Evolutionary conservation across 495 filamentous ascomycete species (phyloP).

Genomic region (Aspergillus hancockii): DNA sequence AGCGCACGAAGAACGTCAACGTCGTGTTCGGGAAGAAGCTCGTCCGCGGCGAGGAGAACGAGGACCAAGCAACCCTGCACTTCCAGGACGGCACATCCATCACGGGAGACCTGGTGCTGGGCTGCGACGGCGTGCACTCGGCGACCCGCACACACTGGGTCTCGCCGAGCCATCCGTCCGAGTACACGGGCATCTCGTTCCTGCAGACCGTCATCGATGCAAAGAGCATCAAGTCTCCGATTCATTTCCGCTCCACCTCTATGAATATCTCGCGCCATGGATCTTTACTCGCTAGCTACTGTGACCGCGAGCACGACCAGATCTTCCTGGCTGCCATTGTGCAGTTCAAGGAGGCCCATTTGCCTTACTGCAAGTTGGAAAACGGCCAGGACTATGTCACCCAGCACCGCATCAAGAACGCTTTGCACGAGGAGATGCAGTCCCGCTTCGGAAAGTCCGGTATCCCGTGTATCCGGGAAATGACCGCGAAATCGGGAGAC

Average conservation of each 20-base stretch:
- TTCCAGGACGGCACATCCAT: slow-evolving; percentile 53
- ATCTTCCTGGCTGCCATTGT: slow-evolving; percentile 60
- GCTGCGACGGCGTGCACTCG: slow-evolving; percentile 67
- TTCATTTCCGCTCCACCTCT: slow-evolving; percentile 49
- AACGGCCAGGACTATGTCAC: slow-evolving; percentile 51
- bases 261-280: slow-evolving; percentile 56
- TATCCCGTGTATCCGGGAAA: slow-evolving; percentile 49
- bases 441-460: slow-evolving; percentile 45
- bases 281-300: slow-evolving; percentile 53
- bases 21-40: slow-evolving; percentile 45
- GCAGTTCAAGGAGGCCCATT: slow-evolving; percentile 44
- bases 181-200: slow-evolving; percentile 58
- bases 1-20: slow-evolving; percentile 38
- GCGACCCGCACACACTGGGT: slow-evolving; percentile 53
- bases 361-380: slow-evolving; percentile 31
- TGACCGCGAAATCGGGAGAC: slow-evolving; percentile 48
- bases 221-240: slow-evolving; percentile 8
- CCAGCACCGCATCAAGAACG: slow-evolving; percentile 40
- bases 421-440: slow-evolving; percentile 43
- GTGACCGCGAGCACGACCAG: slow-evolving; percentile 41
- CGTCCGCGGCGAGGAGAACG: slow-evolving; percentile 36
- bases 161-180: slow-evolving; percentile 46
- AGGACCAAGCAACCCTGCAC: slow-evolving; percentile 41
- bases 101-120: slow-evolving; percentile 55
- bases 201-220: slow-evolving; percentile 50